Conservation (phyloP, 2,329 filamentous ascomycete species). For the Aspergillus fijiensis region DNA sequence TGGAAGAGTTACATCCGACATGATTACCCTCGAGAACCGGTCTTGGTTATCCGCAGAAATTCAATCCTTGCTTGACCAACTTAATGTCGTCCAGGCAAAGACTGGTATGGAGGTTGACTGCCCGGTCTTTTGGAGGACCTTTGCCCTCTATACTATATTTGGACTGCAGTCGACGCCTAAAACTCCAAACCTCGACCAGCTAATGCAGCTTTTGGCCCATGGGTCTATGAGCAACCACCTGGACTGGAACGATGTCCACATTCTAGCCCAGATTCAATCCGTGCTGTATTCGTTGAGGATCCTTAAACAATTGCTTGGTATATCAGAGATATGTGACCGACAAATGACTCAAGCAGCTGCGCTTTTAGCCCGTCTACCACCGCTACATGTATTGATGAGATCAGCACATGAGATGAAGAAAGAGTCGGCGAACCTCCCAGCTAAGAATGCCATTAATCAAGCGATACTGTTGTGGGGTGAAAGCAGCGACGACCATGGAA, state of each 20-base stretch:
- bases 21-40: constrained; percentile 25
- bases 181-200: constrained; percentile 17
- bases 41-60: constrained; percentile 21
- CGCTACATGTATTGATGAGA: constrained; percentile 31
- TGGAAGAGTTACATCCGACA: constrained; percentile 32
- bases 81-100: constrained; percentile 21
- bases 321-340: constrained; percentile 30
- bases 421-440: constrained; percentile 10
- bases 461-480: constrained; percentile 1
- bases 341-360: constrained; percentile 13
- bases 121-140: constrained; percentile 34
- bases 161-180: constrained; percentile 11
- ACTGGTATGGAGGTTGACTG: constrained; percentile 13
- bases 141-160: constrained; percentile 36
- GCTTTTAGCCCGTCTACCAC: constrained; percentile 30
- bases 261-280: constrained; percentile 61
- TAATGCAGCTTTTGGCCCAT: constrained; percentile 31
- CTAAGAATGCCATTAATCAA: constrained; percentile 10
- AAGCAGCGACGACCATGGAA: background rate
- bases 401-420: constrained; percentile 24
- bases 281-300: constrained; percentile 63
- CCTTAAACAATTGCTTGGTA: constrained; percentile 51
- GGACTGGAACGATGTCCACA: constrained; percentile 62
- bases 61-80: constrained; percentile 20
- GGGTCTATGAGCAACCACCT: constrained; percentile 34